phyloP scores from a whole-genome alignment of 1,139 yeast genomes.

The Geotrichum aggregatum region DNA sequence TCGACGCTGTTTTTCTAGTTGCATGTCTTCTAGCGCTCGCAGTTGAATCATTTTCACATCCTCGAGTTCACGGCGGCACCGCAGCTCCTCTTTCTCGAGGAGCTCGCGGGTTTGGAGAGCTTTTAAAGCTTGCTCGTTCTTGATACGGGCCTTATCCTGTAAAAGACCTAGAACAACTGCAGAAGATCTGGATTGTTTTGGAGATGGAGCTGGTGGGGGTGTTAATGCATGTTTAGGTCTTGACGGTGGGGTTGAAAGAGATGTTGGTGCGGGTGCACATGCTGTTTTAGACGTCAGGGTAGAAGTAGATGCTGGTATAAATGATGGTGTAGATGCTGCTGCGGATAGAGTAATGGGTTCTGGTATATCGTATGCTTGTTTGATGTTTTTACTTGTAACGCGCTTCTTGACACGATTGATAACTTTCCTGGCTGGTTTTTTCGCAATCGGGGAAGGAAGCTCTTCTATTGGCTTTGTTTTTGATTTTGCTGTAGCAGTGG shows the following conservation, averaged over 20 bases:
- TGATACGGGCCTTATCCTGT: background rate
- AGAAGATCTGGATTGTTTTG: background rate
- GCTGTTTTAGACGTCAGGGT: background rate
- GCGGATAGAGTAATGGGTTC: too few relatives aligned
- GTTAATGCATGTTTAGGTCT: too few relatives aligned
- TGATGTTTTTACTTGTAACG: too few relatives aligned
- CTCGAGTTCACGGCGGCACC: slow-evolving; percentile 8
- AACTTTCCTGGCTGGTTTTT: too few relatives aligned
- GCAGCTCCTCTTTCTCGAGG: background rate
- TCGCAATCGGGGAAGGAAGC: too few relatives aligned
- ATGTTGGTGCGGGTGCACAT: background rate
- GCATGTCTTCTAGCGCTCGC: slow-evolving; percentile 5
- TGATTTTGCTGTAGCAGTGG: too few relatives aligned
- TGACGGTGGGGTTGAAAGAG: too few relatives aligned
- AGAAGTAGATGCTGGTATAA: background rate
- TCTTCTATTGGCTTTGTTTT: too few relatives aligned
- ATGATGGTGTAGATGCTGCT: too few relatives aligned
- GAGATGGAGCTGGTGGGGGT: too few relatives aligned
- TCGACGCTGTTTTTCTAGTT: background rate
- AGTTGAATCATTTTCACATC: background rate
- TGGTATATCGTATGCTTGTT: too few relatives aligned
- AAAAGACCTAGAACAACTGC: background rate
- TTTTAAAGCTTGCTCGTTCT: background rate
- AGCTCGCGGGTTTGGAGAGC: background rate
- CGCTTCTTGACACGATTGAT: too few relatives aligned